Evolutionary conservation across 306 rosid genomes (phyloP).

Genomic region (Cucurbita ficifolia): DNA sequence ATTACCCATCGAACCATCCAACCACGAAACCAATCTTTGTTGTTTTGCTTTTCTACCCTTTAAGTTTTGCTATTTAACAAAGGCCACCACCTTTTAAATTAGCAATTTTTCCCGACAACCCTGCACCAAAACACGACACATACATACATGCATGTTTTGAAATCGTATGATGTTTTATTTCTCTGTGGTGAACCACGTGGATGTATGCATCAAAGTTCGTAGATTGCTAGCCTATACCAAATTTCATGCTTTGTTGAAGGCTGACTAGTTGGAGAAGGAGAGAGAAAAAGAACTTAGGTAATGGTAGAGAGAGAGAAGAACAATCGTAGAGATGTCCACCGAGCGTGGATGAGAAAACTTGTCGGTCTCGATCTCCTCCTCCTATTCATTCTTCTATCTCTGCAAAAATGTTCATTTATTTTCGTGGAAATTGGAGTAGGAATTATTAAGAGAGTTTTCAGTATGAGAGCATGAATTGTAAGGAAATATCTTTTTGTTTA

Average conservation of each 20-base stretch:
- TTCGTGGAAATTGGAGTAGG: no score
- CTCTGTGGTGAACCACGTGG: constrained; percentile 34
- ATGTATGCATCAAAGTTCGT: constrained; percentile 24
- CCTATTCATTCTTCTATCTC: no score
- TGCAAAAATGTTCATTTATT: no score
- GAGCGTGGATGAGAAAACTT: no score
- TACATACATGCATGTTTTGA: constrained; percentile 23
- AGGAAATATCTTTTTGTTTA: no score
- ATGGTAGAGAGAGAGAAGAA: constrained; percentile 3
- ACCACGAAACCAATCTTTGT: not conserved
- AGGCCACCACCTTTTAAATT: not conserved
- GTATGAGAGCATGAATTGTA: no score
- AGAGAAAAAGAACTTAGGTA: constrained; percentile 1
- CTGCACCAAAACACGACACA: not conserved
- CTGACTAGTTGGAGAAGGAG: not conserved
- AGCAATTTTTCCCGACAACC: not conserved
- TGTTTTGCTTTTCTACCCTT: no score
- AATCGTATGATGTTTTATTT: constrained; percentile 8
- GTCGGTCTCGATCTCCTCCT: no score
- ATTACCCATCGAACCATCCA: not conserved
- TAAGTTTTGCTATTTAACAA: not conserved
- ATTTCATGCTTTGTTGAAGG: not conserved
- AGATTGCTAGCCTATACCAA: constrained; percentile 14
- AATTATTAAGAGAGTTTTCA: no score
- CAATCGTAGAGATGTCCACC: no score